Base-by-base conservation (phyloP, 192 early-diverging fungal genomes). In the Podila epigama region DNA sequence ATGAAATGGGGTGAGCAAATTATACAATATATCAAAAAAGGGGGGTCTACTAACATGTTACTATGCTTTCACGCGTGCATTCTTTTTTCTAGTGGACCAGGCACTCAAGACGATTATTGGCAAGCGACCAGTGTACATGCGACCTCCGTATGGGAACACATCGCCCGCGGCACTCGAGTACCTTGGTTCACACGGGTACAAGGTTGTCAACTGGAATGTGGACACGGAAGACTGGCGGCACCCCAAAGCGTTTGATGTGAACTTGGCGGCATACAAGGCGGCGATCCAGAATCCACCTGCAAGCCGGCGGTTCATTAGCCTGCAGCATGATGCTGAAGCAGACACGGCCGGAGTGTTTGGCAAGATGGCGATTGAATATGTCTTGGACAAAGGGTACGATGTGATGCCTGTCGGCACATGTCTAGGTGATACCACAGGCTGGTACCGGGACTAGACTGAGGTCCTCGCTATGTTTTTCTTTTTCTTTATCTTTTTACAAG, bases 41-140 rank as follows among this genome's bases (percentile, higher is more conserved):
- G n/a, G n/a, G n/a, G n/a, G n/a, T n/a, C n/a, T n/a, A n/a, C n/a
- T n/a, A n/a, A n/a, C n/a, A n/a, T n/a, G n/a, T n/a, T n/a, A n/a
- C n/a, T n/a, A 1, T 62, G 6, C 22, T 5, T n/a, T 6, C 44
- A 1, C 9, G 5, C 18, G 3, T 11, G 27, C 15, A 54, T 16
- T 25, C 20, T 12, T 36, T 29, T 41, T 22, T 12, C 3, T 55
- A 73, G 70, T 73, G 32, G 70, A 73, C 40, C 32, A 37, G 18
- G 70, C 56, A 0, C 35, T 73, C 12, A 22, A 41, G 20, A 66
- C 68, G 13, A 57, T 81, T 3, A 84, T 81, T 50, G 87, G 88
- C 29, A 69, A 84, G 9, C 75, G 68, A 3, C 87, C 88, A 11
- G 65, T 53, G 22, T 91, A 86, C 59, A 80, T 84, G 70, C 71